These are phyloP conservation scores for Ceratocystis cacaofunesta DNA, from an alignment of 2,329 filamentous ascomycete genomes.

Conservation along the genomic window DNA sequence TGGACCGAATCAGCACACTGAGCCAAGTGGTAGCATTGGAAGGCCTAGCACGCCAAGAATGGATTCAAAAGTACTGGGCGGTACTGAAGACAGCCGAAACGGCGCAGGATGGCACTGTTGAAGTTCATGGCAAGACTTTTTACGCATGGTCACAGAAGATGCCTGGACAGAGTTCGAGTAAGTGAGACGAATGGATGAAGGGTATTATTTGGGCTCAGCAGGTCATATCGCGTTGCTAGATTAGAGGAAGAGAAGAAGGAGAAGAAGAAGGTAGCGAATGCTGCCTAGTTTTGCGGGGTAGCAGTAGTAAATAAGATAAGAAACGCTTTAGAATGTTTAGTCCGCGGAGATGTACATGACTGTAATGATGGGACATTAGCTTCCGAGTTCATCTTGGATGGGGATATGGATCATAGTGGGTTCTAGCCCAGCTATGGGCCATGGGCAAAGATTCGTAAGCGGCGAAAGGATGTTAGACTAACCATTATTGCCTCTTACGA, in stretches of 20 bases:
- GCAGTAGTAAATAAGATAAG: not conserved
- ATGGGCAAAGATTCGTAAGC: not conserved
- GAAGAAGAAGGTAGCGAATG: not conserved
- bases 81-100: slow-evolving; percentile 38
- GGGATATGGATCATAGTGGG: not conserved
- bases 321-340: slow-evolving; percentile 24
- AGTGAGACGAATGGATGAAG: not conserved
- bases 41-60: slow-evolving; percentile 33
- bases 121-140: slow-evolving; percentile 48
- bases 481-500: slow-evolving; percentile 95
- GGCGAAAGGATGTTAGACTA: slow-evolving; percentile 19
- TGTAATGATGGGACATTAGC: slow-evolving; percentile 22
- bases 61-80: slow-evolving; percentile 37
- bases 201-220: not conserved
- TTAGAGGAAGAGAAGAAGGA: slow-evolving; percentile 11
- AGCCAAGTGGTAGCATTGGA: slow-evolving; percentile 51
- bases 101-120: slow-evolving; percentile 47
- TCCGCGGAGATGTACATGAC: slow-evolving; percentile 60
- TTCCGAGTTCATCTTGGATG: not conserved
- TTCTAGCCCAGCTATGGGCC: not conserved
- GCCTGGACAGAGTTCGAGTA: slow-evolving; percentile 20
- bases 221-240: slow-evolving; percentile 8
- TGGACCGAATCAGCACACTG: slow-evolving; percentile 49
- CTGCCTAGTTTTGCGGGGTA: not conserved
- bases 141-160: slow-evolving; percentile 45